Percentiles rank a stretch among this genome's conserved stretches.
Conservation (phyloP, 2,329 filamentous ascomycete species). For the Pestalotiopsis sp. region DNA sequence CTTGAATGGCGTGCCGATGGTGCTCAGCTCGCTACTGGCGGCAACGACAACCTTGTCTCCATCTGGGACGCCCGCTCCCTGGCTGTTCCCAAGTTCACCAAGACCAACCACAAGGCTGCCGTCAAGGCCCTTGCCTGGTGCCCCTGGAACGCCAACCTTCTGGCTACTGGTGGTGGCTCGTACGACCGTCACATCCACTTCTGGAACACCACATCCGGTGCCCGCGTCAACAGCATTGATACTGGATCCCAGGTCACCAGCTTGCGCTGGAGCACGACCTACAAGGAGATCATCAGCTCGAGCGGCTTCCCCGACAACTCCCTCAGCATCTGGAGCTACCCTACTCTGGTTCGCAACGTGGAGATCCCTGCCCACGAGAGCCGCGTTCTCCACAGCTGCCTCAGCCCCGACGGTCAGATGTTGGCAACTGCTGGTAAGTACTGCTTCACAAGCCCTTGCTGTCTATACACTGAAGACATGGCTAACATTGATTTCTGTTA, state of each 20-base stretch:
- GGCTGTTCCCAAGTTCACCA: conserved; percentile 95
- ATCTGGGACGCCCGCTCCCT: conserved; percentile 98
- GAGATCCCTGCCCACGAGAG: conserved; percentile 98
- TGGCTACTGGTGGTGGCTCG: conserved; percentile 93
- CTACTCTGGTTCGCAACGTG: conserved; percentile 92
- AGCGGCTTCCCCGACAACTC: conserved; percentile 99
- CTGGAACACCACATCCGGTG: conserved; percentile 98
- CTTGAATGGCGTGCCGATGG: conserved; percentile 97
- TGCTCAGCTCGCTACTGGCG: conserved; percentile 93
- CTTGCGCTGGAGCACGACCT: conserved; percentile 92
- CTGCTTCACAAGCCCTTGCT: neutral
- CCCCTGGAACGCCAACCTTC: conserved; percentile 96
- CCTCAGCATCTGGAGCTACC: conserved; percentile 98
- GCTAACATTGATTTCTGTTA: conserved; percentile 25
- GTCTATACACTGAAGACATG: neutral
- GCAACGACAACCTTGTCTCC: conserved; percentile 97
- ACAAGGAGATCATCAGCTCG: conserved; percentile 97
- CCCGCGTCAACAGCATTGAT: conserved; percentile 98
- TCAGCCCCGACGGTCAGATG: conserved; percentile 98
- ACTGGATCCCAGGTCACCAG: conserved; percentile 97
- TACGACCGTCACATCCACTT: conserved; percentile 99
- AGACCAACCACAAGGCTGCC: conserved; percentile 98
- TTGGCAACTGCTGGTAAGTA: conserved; percentile 82
- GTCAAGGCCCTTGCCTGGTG: conserved; percentile 99
- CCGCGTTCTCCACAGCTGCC: conserved; percentile 91